A percentile compares a stretch with the other conserved stretches of the same genome.
Conservation (phyloP, 164 flowering plant genomes). For the Hamamelis virginiana region DNA sequence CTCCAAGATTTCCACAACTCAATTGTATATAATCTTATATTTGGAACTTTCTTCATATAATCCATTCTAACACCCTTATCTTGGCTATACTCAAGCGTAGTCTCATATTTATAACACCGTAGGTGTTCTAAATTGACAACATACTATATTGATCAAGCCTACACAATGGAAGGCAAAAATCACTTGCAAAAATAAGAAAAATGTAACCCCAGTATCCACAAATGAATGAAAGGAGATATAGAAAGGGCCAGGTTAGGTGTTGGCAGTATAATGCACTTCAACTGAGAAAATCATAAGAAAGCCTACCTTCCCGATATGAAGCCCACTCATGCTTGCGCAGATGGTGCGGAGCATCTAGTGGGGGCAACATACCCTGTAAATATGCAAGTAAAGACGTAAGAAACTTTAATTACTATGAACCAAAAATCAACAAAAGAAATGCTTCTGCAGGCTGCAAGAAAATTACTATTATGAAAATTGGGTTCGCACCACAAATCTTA, state of each 20-base stretch:
- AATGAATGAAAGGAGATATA: not conserved
- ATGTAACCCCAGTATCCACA: not conserved
- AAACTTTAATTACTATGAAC: not conserved
- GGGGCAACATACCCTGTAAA: slow-evolving; percentile 86
- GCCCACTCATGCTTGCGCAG: slow-evolving; percentile 98
- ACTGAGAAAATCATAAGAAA: slow-evolving; percentile 1
- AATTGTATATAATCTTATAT: not conserved
- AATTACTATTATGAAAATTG: not conserved
- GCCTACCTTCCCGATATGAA: slow-evolving; percentile 81
- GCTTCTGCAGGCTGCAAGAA: not conserved
- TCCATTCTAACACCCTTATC: not conserved
- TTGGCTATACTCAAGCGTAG: not conserved
- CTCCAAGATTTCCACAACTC: not conserved
- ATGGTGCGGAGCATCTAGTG: slow-evolving; percentile 99
- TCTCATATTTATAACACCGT: not conserved
- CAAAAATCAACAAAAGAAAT: not conserved
- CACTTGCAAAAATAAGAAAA: not conserved
- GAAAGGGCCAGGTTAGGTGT: not conserved
- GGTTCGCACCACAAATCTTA: slow-evolving; percentile 75
- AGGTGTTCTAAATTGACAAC: not conserved
- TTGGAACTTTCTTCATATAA: not conserved
- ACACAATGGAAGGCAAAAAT: not conserved
- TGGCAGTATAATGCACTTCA: slow-evolving; percentile 1
- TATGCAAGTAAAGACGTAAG: slow-evolving; percentile 12
- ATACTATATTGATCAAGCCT: not conserved